Base-by-base conservation (phyloP, 192 early-diverging fungal species). In the Nowakowskiella sp. region DNA sequence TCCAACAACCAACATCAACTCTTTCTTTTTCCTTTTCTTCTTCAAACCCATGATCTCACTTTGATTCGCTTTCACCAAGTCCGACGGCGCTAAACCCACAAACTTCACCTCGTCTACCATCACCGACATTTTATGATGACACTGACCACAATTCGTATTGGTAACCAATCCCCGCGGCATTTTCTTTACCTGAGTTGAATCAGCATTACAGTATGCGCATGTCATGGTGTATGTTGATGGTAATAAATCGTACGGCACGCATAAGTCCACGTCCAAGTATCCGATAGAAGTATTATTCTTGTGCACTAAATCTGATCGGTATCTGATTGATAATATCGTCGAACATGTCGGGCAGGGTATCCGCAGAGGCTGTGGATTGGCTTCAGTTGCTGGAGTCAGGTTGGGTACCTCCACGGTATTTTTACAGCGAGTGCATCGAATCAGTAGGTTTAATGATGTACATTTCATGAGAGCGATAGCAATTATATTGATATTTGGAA, bases 351-450 rank as follows among this genome's bases (percentile, higher is more conserved):
- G 59, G 44, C 83, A 85, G 22, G 62, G 58, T 26, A 49, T 42
- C n/a, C 16, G 42, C 6, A 34, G 34, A 19, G 62, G 46, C 30
- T 74, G 59, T 0, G 77, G 68, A 4, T 60, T 9, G 0, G 87
- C 58, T n/a, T n/a, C n/a, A n/a, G n/a, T n/a, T n/a, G n/a, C n/a
- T n/a, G n/a, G n/a, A n/a, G n/a, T n/a, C n/a, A n/a, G n/a, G n/a
- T 80, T 67, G 27, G 66, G 70, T n/a, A 85, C 49, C 34, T 85
- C 87, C 0, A 82, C 59, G 0, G 72, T 61, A 34, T 64, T 51
- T 56, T 87, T 90, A 77, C 91, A 94, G 0, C 88, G 72, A n/a
- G 49, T 64, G 55, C 91, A 94, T 8, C 78, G 76, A 4, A 89
- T 79, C 0, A 76, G 43, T 4, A 91, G 31, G 42, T 69, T 78